Percentiles rank a stretch among this genome's conserved stretches.
Conservation (phyloP, 2,329 filamentous ascomycete species). For the Dothistroma septosporum region DNA sequence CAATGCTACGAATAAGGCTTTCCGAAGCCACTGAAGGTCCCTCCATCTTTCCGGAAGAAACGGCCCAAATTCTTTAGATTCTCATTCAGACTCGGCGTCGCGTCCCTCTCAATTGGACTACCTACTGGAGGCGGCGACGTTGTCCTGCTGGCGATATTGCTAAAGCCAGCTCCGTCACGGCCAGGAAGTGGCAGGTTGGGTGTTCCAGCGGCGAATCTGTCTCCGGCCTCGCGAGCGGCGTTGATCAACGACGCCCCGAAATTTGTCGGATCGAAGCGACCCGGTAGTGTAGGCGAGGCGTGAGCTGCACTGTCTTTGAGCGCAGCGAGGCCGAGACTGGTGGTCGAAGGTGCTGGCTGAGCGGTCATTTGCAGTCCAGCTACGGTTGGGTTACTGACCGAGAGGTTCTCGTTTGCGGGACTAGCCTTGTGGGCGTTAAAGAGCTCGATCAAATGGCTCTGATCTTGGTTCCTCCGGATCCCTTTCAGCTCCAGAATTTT, state of each 20-base stretch:
- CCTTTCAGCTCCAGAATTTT: slow-evolving; percentile 96
- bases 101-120: slow-evolving; percentile 27
- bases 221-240: slow-evolving; percentile 78
- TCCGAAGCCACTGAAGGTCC: slow-evolving; percentile 48
- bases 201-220: slow-evolving; percentile 61
- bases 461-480: slow-evolving; percentile 73
- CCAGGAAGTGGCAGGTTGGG: slow-evolving; percentile 41
- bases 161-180: slow-evolving; percentile 22
- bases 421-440: slow-evolving; percentile 79
- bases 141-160: slow-evolving; percentile 33
- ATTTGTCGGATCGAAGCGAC: slow-evolving; percentile 66
- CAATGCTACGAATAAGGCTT: background rate
- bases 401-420: slow-evolving; percentile 63
- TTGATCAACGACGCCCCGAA: slow-evolving; percentile 80
- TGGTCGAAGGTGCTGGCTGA: slow-evolving; percentile 32
- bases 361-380: slow-evolving; percentile 57
- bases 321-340: slow-evolving; percentile 28
- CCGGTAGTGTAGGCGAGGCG: slow-evolving; percentile 39
- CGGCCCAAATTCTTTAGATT: slow-evolving; percentile 94
- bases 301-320: slow-evolving; percentile 38
- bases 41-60: slow-evolving; percentile 87
- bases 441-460: slow-evolving; percentile 76
- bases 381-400: slow-evolving; percentile 63
- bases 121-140: slow-evolving; percentile 30
- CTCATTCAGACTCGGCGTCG: slow-evolving; percentile 76